Base-by-base conservation (phyloP, 345 rosid genomes). In the Angophora floribunda region DNA sequence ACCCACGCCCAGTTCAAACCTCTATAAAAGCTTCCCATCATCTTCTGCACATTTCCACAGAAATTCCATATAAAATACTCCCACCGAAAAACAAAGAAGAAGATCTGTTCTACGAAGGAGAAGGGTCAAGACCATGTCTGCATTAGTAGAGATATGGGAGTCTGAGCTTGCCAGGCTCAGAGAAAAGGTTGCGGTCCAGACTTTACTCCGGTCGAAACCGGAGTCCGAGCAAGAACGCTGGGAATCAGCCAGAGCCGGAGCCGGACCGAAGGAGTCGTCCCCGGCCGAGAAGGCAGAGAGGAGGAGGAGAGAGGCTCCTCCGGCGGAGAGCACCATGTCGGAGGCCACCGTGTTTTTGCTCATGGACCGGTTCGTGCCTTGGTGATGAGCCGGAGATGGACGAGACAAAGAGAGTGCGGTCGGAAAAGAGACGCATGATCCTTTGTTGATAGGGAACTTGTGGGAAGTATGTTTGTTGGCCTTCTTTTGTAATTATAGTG, bases 311-410 rank as follows among this genome's bases (percentile, higher is more conserved):
- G 93, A 89, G 75, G 90, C 86, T 44, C 87, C 86, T 44, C 87
- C 26, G 49, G 88, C 88, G 53, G 93, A 88, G 85, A 30, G 88
- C 86, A 75, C 93, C 9, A 93, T 96, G 93, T 94, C 96, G 24
- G 99, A 97, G 86, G 53, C 93, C 55, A 95, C 96, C 24, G 93
- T 97, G 36, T 93, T 92, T 90, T 86, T 96, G 93, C 92, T 97
- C 44, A 95, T 97, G 95, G 99, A 97, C 89, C 95, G 97, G 21
- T 97, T 97, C 92, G 99, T 93, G 36, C 96, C 96, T 86, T 96
- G 95, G 89, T 96, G 93, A 94, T 86, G 51, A 14, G 13, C 41
- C 10, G 1, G 41, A 15, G 32, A 63, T 14, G 21, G 21, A 7
- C 30, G 78, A n/a, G 78, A 15, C 14, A 14, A 15, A n/a, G 21